Evolutionary conservation across 2,329 filamentous ascomycete genomes (phyloP).

Genomic region (Cyanodermella asteris): DNA sequence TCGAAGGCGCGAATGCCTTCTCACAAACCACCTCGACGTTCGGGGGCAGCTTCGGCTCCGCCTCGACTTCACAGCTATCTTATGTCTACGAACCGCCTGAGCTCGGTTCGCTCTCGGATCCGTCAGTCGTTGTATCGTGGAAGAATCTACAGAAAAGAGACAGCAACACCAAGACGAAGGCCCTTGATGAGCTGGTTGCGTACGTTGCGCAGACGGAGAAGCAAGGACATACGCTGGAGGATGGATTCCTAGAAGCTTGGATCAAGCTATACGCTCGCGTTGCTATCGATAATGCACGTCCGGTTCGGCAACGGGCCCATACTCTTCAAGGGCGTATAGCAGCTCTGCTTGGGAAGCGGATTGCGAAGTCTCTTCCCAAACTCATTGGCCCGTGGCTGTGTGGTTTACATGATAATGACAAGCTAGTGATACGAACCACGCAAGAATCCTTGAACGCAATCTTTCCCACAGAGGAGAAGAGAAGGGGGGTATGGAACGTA

Average conservation of each 20-base stretch:
- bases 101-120: slow-evolving; percentile 52
- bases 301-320: slow-evolving; percentile 75
- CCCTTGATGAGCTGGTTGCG: slow-evolving; percentile 60
- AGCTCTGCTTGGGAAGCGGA: slow-evolving; percentile 47
- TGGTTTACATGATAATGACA: slow-evolving; percentile 71
- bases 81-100: slow-evolving; percentile 76
- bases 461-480: slow-evolving; percentile 61
- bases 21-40: slow-evolving; percentile 4
- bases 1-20: not conserved
- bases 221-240: slow-evolving; percentile 44
- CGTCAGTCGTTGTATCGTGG: slow-evolving; percentile 70
- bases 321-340: slow-evolving; percentile 44
- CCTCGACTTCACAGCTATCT: slow-evolving; percentile 40
- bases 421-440: slow-evolving; percentile 52
- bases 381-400: slow-evolving; percentile 80
- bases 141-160: slow-evolving; percentile 89
- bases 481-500: slow-evolving; percentile 51
- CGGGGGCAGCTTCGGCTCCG: slow-evolving; percentile 3
- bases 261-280: slow-evolving; percentile 67
- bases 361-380: slow-evolving; percentile 56
- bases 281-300: slow-evolving; percentile 72
- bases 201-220: slow-evolving; percentile 35
- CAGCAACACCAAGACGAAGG: slow-evolving; percentile 74
- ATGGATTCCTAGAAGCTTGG: slow-evolving; percentile 74
- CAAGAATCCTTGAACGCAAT: slow-evolving; percentile 54